A percentile compares a stretch with the other conserved stretches of the same genome.
These are phyloP conservation scores for Arachis hypogaea DNA, from an alignment of 306 rosid genomes.

Conservation along the genomic window DNA sequence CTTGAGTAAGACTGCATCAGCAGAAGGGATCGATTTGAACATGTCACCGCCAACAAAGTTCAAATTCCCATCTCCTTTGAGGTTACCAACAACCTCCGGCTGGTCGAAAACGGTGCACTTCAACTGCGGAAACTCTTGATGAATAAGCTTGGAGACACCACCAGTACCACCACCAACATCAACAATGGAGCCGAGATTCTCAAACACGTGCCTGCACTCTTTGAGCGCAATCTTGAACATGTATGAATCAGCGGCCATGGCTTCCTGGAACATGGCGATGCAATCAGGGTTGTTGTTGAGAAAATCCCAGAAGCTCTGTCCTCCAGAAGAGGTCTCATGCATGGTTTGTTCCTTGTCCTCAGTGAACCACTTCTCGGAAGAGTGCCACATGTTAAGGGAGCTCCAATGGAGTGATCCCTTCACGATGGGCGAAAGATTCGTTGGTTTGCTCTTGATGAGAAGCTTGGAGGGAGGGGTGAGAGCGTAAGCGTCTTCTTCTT, in stretches of 20 bases:
- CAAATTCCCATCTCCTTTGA: slow-evolving; percentile 40
- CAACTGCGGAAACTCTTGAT: slow-evolving; percentile 49
- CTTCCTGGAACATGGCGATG: slow-evolving; percentile 33
- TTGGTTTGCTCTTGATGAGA: slow-evolving; percentile 37
- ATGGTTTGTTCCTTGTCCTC: slow-evolving; percentile 28
- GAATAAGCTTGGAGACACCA: slow-evolving; percentile 36
- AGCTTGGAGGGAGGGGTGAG: slow-evolving; percentile 57
- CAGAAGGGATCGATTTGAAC: slow-evolving; percentile 54
- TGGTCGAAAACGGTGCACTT: slow-evolving; percentile 58
- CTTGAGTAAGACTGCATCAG: slow-evolving; percentile 54
- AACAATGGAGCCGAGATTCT: slow-evolving; percentile 46
- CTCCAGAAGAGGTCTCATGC: slow-evolving; percentile 47
- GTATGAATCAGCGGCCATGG: slow-evolving; percentile 54
- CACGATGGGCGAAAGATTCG: slow-evolving; percentile 24
- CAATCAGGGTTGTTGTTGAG: slow-evolving; percentile 23
- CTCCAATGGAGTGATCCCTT: slow-evolving; percentile 17
- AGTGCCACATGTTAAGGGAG: slow-evolving; percentile 32
- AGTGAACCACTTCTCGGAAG: slow-evolving; percentile 42
- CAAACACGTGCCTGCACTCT: slow-evolving; percentile 51
- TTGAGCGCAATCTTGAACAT: slow-evolving; percentile 47
- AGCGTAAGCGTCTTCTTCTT: slow-evolving; percentile 42
- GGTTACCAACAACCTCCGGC: slow-evolving; percentile 52
- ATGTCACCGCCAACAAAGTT: slow-evolving; percentile 59
- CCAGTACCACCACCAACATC: slow-evolving; percentile 59
- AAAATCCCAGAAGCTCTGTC: slow-evolving; percentile 45